Evolutionary conservation across 78 protist species (phyloP), one percentile per base, ranked within the genome.

Genomic region (Monocercomonoides exilis): DNA sequence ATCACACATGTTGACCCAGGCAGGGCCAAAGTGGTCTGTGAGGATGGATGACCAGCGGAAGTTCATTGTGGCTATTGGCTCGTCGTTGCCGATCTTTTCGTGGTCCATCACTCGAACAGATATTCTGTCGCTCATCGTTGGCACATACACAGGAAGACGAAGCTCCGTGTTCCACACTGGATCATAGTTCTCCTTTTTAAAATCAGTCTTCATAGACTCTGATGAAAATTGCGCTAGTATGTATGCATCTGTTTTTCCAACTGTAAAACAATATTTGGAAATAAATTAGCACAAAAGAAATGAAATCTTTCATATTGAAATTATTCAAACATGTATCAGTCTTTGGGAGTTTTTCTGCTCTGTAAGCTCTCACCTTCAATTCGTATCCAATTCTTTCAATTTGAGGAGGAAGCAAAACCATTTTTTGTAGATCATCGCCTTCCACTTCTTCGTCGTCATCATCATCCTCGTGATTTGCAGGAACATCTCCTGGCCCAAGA

Each of bases 121-220:
- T n/a, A 84, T 84, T 21, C 34, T 38, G 86, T 84, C 77, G 3
- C 84, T 54, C 38, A 86, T 29, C 3, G 84, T 86, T 41, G 88
- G 88, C 81, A 6, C 6, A 33, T 3, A 86, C 34, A 46, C 88
- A 38, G 88, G 88, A 6, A 86, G 29, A 3, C 88, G 70, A 41
- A 88, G 41, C 4, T 1, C 89, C 88, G 80, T 77, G 63, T 88
- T 88, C 89, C 89, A 88, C 34, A 77, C 80, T 4, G 90, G 90
- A 21, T 0, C 44, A 41, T 3, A 0, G 2, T 2, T 84, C 3
- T 43, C 41, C 3, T 33, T 87, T 32, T 33, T 86, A 2, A 4
- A 34, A 32, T 0, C 1, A 34, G 90, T 88, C 77, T 63, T 41
- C 41, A 0, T 3, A 2, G 1, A 4, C 5, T 54, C 1, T 6